A percentile compares a stretch with the other conserved stretches of the same genome.
Evolutionary conservation across 176 grass and related monocot species (phyloP).

Genomic region (Rhynchospora tenuis): DNA sequence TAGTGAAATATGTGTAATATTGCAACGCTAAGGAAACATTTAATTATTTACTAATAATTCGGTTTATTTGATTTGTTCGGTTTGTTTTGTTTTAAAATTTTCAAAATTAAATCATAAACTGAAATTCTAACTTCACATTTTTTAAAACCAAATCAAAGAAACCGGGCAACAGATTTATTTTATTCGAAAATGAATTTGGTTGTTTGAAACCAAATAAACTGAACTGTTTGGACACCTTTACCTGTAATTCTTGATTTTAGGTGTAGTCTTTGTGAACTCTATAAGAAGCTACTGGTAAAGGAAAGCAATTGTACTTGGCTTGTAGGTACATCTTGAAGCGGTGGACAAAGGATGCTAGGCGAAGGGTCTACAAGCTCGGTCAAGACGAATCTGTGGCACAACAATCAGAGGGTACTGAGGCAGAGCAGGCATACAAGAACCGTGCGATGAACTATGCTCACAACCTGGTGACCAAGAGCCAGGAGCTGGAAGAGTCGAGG

Average conservation of each 20-base stretch:
- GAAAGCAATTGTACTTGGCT: background rate
- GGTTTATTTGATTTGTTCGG: too few species aligned
- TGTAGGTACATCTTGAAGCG: slow-evolving; percentile 61
- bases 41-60: too few species aligned
- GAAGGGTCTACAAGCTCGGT: slow-evolving; percentile 51
- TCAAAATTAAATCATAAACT: too few species aligned
- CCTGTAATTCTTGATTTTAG: background rate
- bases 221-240: too few species aligned
- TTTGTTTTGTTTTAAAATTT: too few species aligned
- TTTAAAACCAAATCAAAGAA: too few species aligned
- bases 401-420: slow-evolving; percentile 59
- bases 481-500: slow-evolving; percentile 63
- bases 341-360: slow-evolving; percentile 79
- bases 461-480: slow-evolving; percentile 67
- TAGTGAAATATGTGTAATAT: too few species aligned
- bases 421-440: slow-evolving; percentile 64
- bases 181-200: too few species aligned
- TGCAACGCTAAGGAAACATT: too few species aligned
- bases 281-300: background rate
- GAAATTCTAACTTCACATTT: too few species aligned
- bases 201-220: too few species aligned
- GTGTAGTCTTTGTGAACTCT: background rate
- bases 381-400: slow-evolving; percentile 49
- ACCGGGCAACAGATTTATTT: too few species aligned
- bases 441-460: slow-evolving; percentile 57